Percentiles rank a stretch among this genome's conserved stretches.
Evolutionary conservation across 768 basidiomycete genomes (phyloP).

Genomic region (Podaxis rugospora): DNA sequence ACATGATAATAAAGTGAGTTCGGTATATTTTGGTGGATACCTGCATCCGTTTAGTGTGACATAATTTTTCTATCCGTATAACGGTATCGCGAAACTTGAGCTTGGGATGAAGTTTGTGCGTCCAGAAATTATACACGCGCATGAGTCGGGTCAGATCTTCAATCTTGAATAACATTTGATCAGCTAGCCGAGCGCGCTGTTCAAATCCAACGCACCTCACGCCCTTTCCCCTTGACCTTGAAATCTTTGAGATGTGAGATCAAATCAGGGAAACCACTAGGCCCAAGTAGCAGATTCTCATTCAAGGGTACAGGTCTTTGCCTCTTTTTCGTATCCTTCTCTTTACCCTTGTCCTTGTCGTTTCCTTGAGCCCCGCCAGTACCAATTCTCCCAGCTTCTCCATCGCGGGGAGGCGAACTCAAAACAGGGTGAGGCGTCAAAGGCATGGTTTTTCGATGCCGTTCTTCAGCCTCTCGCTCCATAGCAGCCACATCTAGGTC

Average conservation of each 20-base stretch:
- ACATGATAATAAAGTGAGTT: background rate
- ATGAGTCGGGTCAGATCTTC: constrained; percentile 78
- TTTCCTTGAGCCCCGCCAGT: constrained; percentile 13
- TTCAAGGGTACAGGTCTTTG: constrained; percentile 61
- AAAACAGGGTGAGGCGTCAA: constrained; percentile 42
- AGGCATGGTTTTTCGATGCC: constrained; percentile 31
- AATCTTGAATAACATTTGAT: constrained; percentile 39
- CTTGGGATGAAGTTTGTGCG: constrained; percentile 89
- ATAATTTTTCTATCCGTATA: constrained; percentile 80
- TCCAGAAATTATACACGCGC: constrained; percentile 90
- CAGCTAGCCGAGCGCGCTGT: background rate
- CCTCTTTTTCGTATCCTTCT: constrained; percentile 35
- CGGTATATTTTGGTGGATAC: constrained; percentile 38
- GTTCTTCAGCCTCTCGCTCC: constrained; percentile 50
- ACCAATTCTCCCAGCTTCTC: constrained; percentile 16
- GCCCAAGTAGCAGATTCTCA: constrained; percentile 67
- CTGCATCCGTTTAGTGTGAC: constrained; percentile 81
- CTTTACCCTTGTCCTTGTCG: constrained; percentile 20
- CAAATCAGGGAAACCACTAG: constrained; percentile 76
- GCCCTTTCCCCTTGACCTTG: constrained; percentile 82
- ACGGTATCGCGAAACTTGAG: constrained; percentile 86
- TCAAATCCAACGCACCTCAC: constrained; percentile 58
- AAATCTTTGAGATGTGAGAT: constrained; percentile 75
- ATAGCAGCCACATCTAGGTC: constrained; percentile 50
- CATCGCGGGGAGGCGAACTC: constrained; percentile 43